Percentiles rank a stretch among this genome's conserved stretches.
Evolutionary conservation across 768 basidiomycete species (phyloP).

Genomic region (Pleurotus sapidus): DNA sequence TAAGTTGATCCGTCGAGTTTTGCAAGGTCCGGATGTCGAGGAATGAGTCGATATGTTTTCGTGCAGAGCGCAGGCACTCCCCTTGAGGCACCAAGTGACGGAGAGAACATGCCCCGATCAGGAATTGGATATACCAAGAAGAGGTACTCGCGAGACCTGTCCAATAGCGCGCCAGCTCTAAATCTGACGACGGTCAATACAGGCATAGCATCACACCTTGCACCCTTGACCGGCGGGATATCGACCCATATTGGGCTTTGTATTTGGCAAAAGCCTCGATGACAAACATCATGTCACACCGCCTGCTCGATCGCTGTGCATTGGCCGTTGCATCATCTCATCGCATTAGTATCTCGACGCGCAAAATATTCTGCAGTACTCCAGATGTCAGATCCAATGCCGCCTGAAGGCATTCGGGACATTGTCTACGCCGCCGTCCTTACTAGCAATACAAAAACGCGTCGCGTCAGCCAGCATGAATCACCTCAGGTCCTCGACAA

Average conservation of each 20-base stretch:
- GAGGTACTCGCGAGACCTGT: slow-evolving; percentile 5
- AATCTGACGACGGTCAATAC: neutral
- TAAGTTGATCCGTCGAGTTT: neutral
- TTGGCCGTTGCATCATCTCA: neutral
- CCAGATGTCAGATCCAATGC: slow-evolving; percentile 4
- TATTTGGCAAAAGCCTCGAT: neutral
- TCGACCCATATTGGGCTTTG: neutral
- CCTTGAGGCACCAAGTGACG: slow-evolving; percentile 7
- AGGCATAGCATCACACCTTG: slow-evolving; percentile 5
- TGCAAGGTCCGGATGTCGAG: slow-evolving; percentile 1
- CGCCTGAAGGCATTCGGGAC: slow-evolving; percentile 13
- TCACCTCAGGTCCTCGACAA: slow-evolving; percentile 13
- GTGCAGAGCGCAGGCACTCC: neutral
- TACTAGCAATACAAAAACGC: slow-evolving; percentile 15
- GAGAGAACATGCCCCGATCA: slow-evolving; percentile 7
- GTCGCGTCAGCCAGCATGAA: slow-evolving; percentile 3
- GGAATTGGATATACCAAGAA: slow-evolving; percentile 7
- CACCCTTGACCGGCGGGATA: slow-evolving; percentile 4
- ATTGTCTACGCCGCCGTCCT: slow-evolving; percentile 8
- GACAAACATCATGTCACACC: neutral
- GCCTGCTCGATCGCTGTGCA: neutral
- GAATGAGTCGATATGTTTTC: neutral
- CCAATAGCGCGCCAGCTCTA: neutral
- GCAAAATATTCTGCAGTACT: neutral
- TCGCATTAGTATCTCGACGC: slow-evolving; percentile 5